Conservation (phyloP, 2,329 filamentous ascomycete genomes). For the Colletotrichum sp. region DNA sequence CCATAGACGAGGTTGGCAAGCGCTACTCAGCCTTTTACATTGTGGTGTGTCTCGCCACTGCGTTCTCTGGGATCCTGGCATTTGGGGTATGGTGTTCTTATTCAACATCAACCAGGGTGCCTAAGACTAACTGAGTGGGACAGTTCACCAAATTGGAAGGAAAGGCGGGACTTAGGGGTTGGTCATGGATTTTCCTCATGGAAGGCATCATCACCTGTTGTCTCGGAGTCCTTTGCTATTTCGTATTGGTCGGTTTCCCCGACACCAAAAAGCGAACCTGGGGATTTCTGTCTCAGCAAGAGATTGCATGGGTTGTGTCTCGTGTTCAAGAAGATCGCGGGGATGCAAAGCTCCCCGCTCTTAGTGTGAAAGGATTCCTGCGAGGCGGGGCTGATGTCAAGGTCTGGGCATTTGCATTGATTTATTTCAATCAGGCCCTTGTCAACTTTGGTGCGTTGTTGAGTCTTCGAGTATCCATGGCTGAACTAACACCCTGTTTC, state of each 20-base stretch:
- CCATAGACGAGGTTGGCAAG: constrained; percentile 61
- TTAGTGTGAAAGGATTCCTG: constrained; percentile 73
- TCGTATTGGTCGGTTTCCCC: constrained; percentile 80
- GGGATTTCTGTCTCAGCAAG: constrained; percentile 66
- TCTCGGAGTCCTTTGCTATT: constrained; percentile 40
- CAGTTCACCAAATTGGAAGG: constrained; percentile 51
- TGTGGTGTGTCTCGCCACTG: constrained; percentile 28
- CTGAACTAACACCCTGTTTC: constrained; percentile 36
- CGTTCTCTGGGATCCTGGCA: constrained; percentile 26
- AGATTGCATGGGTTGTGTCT: constrained; percentile 70
- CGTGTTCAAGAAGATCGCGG: constrained; percentile 70
- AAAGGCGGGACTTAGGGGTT: constrained; percentile 55
- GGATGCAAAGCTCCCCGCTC: constrained; percentile 68
- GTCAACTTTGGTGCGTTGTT: constrained; percentile 9
- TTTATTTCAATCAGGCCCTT: constrained; percentile 36
- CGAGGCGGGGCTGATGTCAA: constrained; percentile 76
- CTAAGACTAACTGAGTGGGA: neutral
- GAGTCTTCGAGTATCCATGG: neutral
- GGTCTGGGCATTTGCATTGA: constrained; percentile 56
- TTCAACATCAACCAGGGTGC: constrained; percentile 26
- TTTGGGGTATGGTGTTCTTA: constrained; percentile 24
- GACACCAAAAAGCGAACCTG: constrained; percentile 59
- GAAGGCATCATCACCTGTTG: constrained; percentile 64
- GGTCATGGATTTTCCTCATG: constrained; percentile 68
- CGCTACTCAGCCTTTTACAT: constrained; percentile 42